A percentile compares a stretch with the other conserved stretches of the same genome.
Evolutionary conservation across 2,329 filamentous ascomycete genomes (phyloP).

Genomic region (Aspergillus persii): DNA sequence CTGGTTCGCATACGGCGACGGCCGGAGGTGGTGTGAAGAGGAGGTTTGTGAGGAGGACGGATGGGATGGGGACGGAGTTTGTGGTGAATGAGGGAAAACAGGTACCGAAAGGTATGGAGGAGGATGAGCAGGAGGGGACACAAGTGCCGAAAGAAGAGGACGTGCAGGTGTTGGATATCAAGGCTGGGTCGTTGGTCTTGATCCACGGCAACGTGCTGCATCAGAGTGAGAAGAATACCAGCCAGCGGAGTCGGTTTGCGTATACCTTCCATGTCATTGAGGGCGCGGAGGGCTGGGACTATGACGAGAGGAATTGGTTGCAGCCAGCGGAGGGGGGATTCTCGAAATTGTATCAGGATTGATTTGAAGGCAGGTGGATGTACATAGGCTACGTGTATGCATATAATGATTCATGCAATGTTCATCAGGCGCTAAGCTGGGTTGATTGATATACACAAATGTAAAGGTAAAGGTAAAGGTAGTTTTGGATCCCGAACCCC

Average conservation of each 20-base stretch:
- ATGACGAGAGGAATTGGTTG: constrained; percentile 90
- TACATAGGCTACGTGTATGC: background rate
- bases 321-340: constrained; percentile 81
- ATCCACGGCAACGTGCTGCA: constrained; percentile 96
- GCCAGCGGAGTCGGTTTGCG: constrained; percentile 82
- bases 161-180: constrained; percentile 81
- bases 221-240: constrained; percentile 91
- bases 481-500: constrained; percentile 6
- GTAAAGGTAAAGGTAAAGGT: background rate
- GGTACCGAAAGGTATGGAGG: constrained; percentile 60
- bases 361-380: background rate
- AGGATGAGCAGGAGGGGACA: constrained; percentile 39
- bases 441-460: constrained; percentile 2
- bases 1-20: constrained; percentile 64
- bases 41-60: constrained; percentile 65
- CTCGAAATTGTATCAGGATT: constrained; percentile 56
- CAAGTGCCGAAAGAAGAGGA: constrained; percentile 35
- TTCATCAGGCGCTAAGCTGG: constrained; percentile 7
- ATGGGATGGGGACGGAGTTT: constrained; percentile 62
- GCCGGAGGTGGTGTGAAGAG: constrained; percentile 64
- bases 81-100: constrained; percentile 63
- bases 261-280: constrained; percentile 99
- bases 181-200: constrained; percentile 83
- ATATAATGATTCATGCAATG: constrained; percentile 1
- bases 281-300: constrained; percentile 62